These are phyloP conservation scores for Bipolaris bicolor DNA, from an alignment of 2,329 filamentous ascomycete species.

Conservation along the genomic window DNA sequence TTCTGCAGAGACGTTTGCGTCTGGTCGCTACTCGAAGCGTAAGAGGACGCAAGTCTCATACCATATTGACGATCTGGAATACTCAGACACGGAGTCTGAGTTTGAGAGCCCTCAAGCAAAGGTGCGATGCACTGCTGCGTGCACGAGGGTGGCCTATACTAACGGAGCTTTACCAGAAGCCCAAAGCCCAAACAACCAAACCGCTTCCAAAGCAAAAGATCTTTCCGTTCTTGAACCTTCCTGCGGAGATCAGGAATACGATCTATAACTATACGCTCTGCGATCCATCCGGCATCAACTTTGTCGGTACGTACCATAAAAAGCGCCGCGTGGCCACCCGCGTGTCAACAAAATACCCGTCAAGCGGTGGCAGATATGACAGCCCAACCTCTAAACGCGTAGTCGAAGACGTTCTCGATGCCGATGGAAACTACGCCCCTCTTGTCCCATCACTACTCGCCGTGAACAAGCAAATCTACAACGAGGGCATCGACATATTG, in stretches of 20 bases:
- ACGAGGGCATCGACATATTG: conserved; percentile 34
- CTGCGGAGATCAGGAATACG: conserved; percentile 44
- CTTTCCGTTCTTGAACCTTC: conserved; percentile 45
- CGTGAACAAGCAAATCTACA: conserved; percentile 37
- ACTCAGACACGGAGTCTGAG: conserved; percentile 27
- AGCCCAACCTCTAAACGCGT: background rate
- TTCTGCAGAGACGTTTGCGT: conserved; percentile 20
- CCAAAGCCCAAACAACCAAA: conserved; percentile 19
- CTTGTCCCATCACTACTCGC: conserved; percentile 38
- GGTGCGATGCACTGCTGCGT: conserved; percentile 25
- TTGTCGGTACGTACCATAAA: conserved; percentile 30
- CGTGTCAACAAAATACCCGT: conserved; percentile 11
- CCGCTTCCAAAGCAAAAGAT: conserved; percentile 39
- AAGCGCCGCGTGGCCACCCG: conserved; percentile 40
- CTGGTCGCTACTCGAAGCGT: conserved; percentile 41
- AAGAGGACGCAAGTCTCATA: conserved; percentile 44
- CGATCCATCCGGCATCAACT: conserved; percentile 35
- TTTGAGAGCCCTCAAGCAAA: conserved; percentile 30
- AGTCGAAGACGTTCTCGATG: background rate
- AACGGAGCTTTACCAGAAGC: conserved; percentile 27
- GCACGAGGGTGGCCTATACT: background rate
- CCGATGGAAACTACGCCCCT: background rate
- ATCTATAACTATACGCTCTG: conserved; percentile 41
- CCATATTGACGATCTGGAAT: conserved; percentile 31
- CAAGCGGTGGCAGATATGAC: background rate